Base-by-base conservation (phyloP, 1,284 basidiomycete species). In the Pterulicium gracile region DNA sequence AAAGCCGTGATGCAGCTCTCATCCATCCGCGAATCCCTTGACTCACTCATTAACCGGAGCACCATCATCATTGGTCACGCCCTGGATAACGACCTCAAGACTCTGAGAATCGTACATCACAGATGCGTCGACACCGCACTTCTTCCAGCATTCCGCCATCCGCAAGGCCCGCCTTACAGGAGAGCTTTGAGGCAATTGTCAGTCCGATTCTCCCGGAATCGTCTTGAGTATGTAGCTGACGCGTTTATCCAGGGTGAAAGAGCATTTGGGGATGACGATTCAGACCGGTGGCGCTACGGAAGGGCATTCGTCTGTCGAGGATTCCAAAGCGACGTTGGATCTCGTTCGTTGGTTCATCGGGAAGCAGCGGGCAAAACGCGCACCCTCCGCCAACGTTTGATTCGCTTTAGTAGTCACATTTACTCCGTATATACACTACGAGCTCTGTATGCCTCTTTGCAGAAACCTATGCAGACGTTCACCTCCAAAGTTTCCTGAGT, bases 41-140 rank as follows among this genome's bases (percentile, higher is more conserved):
- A 85, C 50, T 61, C 69, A 12, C 70, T 88, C 56, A 81, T 96
- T 45, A 80, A 82, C 47, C 67, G 77, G 12, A 66, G 86, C 3
- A 96, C 93, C 0, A 81, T 93, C 50, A 66, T 94, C 22, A 81
- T 92, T 49, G 91, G 91, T 0, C 85, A 89, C 64, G 79, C 77
- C 0, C 69, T 96, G 12, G 93, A 96, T 51, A 96, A 96, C 58
- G 93, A 96, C 59, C 66, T 96, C 51, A 85, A 83, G 58, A 84
- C 92, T 3, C 65, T 96, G 52, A 73, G 92, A 14, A 81, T 96
- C 55, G 66, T 96, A 1, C 93, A 96, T 58, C 68, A 75, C 47
- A 75, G 70, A 50, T 82, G 89, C 49, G 74, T 96, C 15, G 92
- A 96, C 56, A 95, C 92, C 0, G 84, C 79, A 0, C 67, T 84